phyloP scores from a whole-genome alignment of 768 basidiomycete species.

The Xerocomellus amylosporus region DNA sequence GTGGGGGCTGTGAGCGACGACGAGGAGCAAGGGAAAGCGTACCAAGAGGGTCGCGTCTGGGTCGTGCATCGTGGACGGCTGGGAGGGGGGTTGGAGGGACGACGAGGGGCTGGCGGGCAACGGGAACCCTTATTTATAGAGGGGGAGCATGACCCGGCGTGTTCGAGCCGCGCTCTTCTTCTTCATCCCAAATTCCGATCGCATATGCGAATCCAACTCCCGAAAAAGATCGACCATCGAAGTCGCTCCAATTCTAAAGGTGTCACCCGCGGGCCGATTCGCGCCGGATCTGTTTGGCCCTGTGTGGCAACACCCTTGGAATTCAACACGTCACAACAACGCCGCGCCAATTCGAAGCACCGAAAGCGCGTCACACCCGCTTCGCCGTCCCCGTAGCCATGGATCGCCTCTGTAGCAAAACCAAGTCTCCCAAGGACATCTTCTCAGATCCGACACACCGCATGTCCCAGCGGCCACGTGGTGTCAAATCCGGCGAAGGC shows the following conservation, averaged over 20 bases:
- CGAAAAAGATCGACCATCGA: conserved; percentile 9
- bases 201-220: conserved; percentile 13
- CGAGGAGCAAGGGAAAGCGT: not conserved
- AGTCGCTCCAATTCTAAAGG: conserved; percentile 5
- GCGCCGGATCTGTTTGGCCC: conserved; percentile 12
- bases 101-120: not conserved
- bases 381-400: conserved; percentile 14
- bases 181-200: conserved; percentile 6
- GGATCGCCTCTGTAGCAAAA: conserved; percentile 16
- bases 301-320: conserved; percentile 23
- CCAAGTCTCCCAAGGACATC: not conserved
- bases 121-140: conserved; percentile 13
- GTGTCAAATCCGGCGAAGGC: conserved; percentile 27
- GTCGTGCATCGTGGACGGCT: conserved; percentile 18
- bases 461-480: conserved; percentile 23
- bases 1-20: not conserved
- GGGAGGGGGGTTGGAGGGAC: conserved; percentile 6
- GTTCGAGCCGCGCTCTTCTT: not conserved
- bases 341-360: conserved; percentile 14
- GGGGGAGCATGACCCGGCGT: conserved; percentile 1
- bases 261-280: conserved; percentile 1
- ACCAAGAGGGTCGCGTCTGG: conserved; percentile 16
- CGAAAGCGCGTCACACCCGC: not conserved
- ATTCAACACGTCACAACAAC: conserved; percentile 32
- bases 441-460: conserved; percentile 21